A percentile compares a stretch with the other conserved stretches of the same genome.
phyloP scores from a whole-genome alignment of 2,329 filamentous ascomycete genomes.

The Fusarium guadeloupense region DNA sequence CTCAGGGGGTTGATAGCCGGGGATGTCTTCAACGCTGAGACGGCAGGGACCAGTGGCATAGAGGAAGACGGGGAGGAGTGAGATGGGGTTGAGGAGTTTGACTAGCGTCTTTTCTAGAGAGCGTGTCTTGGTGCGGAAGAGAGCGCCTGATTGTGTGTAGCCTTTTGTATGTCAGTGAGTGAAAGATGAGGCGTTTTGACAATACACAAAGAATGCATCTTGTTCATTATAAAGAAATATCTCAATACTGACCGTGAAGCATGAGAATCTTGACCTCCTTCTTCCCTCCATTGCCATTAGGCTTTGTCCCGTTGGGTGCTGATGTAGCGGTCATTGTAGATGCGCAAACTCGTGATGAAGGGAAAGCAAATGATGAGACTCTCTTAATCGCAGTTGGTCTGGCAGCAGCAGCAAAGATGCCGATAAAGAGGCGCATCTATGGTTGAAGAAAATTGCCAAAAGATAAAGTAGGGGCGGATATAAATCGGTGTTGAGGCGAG shows the following conservation, averaged over 20 bases:
- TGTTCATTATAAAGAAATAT: neutral
- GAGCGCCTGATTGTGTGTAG: conserved; percentile 87
- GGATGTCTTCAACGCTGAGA: conserved; percentile 72
- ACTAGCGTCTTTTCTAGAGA: conserved; percentile 82
- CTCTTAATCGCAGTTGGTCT: conserved; percentile 28
- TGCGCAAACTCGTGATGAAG: conserved; percentile 10
- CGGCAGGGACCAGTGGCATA: conserved; percentile 76
- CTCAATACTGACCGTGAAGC: conserved; percentile 69
- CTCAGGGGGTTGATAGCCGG: conserved; percentile 66
- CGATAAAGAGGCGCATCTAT: conserved; percentile 37
- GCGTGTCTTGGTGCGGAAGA: conserved; percentile 89
- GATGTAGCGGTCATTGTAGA: conserved; percentile 43
- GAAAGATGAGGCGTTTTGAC: neutral
- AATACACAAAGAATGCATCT: neutral
- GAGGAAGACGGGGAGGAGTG: conserved; percentile 63
- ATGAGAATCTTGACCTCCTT: conserved; percentile 74
- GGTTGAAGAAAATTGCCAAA: neutral
- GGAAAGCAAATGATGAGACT: conserved; percentile 8
- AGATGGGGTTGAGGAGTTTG: conserved; percentile 73
- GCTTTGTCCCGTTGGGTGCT: conserved; percentile 34
- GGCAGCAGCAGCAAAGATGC: conserved; percentile 19
- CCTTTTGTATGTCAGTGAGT: conserved; percentile 56
- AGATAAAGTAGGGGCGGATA: neutral
- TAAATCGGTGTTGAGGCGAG: conserved; percentile 1
- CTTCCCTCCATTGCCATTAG: conserved; percentile 52